Percentiles rank a stretch among this genome's conserved stretches.
Conservation (phyloP, 495 filamentous ascomycete genomes). For the Aspergillus conjunctus region DNA sequence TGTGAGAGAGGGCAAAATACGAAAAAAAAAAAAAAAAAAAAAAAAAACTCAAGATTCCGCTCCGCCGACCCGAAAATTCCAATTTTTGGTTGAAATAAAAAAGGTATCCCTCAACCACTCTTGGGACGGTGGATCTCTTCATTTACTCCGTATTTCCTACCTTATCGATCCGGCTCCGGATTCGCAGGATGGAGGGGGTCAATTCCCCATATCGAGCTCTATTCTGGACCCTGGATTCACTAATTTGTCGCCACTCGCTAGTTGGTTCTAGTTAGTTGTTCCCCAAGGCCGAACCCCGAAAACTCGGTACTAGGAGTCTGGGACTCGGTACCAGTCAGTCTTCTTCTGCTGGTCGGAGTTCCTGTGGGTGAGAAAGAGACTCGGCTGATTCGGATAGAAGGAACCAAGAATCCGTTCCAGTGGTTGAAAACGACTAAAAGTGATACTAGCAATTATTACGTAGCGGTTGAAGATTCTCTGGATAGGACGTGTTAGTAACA, state of each 20-base stretch:
- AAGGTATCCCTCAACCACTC: not conserved
- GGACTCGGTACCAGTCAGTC: too few relatives aligned
- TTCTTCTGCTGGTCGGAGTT: too few relatives aligned
- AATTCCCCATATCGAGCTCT: too few relatives aligned
- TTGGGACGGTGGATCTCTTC: not conserved
- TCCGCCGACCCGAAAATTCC: constrained; percentile 18
- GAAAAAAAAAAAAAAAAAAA: not conserved
- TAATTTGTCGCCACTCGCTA: too few relatives aligned
- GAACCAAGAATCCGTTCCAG: not conserved
- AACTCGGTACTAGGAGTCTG: too few relatives aligned
- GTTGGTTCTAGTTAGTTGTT: too few relatives aligned
- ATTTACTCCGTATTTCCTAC: too few relatives aligned
- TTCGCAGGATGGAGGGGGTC: too few relatives aligned
- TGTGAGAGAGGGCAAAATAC: not conserved
- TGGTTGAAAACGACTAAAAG: not conserved
- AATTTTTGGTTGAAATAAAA: not conserved
- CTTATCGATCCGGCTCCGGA: too few relatives aligned
- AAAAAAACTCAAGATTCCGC: constrained; percentile 10
- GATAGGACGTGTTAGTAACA: too few relatives aligned
- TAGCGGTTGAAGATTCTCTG: not conserved
- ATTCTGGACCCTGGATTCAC: too few relatives aligned
- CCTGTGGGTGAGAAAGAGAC: not conserved
- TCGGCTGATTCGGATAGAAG: constrained; percentile 3
- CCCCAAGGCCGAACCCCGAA: too few relatives aligned
- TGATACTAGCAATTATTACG: not conserved